phyloP scores from a whole-genome alignment of 148 eudicot species.

The Diospyros kaki region DNA sequence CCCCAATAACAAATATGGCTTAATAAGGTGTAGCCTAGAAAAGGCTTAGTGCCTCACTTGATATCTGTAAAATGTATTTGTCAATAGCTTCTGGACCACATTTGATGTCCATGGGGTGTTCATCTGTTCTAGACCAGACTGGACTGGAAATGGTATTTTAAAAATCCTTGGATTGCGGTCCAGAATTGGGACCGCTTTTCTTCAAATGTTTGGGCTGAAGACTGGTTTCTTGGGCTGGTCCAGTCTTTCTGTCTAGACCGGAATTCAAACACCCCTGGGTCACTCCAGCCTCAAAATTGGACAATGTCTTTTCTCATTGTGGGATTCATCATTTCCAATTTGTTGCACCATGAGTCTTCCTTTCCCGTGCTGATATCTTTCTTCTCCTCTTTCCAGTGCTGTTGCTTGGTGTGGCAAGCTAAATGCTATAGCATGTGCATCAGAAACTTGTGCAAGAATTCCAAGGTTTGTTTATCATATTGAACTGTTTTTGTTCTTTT shows the following conservation, averaged over 20 bases:
- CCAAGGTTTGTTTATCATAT: conserved; percentile 60
- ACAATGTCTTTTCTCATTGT: not conserved
- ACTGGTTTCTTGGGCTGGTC: too few relatives aligned
- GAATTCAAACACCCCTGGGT: too few relatives aligned
- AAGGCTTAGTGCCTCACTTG: not conserved
- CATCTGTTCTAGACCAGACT: too few relatives aligned
- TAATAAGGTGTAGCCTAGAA: not conserved
- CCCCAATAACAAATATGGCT: too few relatives aligned
- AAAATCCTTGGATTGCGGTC: too few relatives aligned
- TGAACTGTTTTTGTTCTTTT: not conserved
- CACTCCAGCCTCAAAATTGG: not conserved
- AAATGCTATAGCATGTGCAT: conserved; percentile 93
- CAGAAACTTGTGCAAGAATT: conserved; percentile 98
- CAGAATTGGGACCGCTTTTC: too few relatives aligned
- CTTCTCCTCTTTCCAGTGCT: conserved; percentile 45
- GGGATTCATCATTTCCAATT: not conserved
- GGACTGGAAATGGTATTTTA: too few relatives aligned
- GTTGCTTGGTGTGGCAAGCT: conserved; percentile 99
- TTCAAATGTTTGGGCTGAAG: too few relatives aligned
- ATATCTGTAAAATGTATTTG: not conserved
- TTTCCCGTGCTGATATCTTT: conserved; percentile 1
- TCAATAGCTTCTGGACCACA: not conserved
- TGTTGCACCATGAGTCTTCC: not conserved
- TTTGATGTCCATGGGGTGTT: not conserved
- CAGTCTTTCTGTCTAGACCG: too few relatives aligned